phyloP scores from a whole-genome alignment of 2,329 filamentous ascomycete genomes.

The Lachnellula arida region DNA sequence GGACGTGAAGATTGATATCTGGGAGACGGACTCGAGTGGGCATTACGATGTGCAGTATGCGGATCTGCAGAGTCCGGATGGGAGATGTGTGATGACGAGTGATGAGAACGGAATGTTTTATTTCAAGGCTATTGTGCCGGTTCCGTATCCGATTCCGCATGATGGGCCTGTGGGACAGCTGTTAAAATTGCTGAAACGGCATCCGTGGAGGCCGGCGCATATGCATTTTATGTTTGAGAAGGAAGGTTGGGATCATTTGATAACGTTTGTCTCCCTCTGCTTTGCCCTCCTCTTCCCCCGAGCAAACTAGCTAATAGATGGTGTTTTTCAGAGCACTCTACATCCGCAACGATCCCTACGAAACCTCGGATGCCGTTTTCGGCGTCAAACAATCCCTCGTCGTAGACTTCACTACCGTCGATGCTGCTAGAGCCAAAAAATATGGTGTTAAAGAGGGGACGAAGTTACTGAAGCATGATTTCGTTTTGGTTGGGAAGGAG shows the following conservation, averaged over 20 bases:
- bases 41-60: slow-evolving; percentile 78
- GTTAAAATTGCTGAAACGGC: slow-evolving; percentile 60
- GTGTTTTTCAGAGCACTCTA: slow-evolving; percentile 60
- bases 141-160: slow-evolving; percentile 79
- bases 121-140: slow-evolving; percentile 80
- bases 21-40: slow-evolving; percentile 79
- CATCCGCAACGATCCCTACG: slow-evolving; percentile 72
- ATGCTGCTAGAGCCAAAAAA: slow-evolving; percentile 49
- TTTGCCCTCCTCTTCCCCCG: neutral
- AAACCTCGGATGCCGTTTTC: slow-evolving; percentile 80
- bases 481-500: slow-evolving; percentile 68
- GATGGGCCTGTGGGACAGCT: slow-evolving; percentile 79
- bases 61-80: slow-evolving; percentile 59
- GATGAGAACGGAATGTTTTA: slow-evolving; percentile 73
- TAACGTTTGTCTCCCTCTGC: slow-evolving; percentile 53
- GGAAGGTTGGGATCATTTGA: slow-evolving; percentile 70
- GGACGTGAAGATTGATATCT: slow-evolving; percentile 72
- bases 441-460: slow-evolving; percentile 61
- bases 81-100: slow-evolving; percentile 64
- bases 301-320: neutral
- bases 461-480: slow-evolving; percentile 66
- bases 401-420: slow-evolving; percentile 55
- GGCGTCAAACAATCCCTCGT: slow-evolving; percentile 78
- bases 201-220: slow-evolving; percentile 72
- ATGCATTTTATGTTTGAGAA: slow-evolving; percentile 90